phyloP scores from a whole-genome alignment of 2,329 filamentous ascomycete genomes.

The Fusarium nisikadoi region DNA sequence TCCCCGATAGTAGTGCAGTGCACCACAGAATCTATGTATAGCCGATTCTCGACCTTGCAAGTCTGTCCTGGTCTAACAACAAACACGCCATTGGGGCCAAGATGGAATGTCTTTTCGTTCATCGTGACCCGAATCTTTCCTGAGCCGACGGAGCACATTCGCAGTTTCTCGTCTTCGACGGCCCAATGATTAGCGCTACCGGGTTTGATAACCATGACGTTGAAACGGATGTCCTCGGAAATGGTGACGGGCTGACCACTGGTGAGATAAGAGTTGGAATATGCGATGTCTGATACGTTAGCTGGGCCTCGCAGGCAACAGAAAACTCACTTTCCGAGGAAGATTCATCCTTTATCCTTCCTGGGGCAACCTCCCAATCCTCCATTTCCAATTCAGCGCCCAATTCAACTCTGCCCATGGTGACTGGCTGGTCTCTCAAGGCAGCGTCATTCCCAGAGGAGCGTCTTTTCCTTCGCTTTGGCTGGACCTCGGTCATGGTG shows the following conservation, averaged over 20 bases:
- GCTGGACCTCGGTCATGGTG: background rate
- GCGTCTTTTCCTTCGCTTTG: background rate
- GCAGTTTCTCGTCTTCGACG: constrained; percentile 46
- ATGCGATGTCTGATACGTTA: constrained; percentile 52
- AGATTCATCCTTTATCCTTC: constrained; percentile 48
- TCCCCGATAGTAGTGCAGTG: constrained; percentile 52
- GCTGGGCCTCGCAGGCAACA: background rate
- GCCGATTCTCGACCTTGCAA: constrained; percentile 55
- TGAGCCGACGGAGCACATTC: constrained; percentile 53
- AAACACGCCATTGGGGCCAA: constrained; percentile 59
- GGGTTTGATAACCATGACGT: constrained; percentile 54
- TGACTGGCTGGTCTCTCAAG: background rate
- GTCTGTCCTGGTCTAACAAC: constrained; percentile 52
- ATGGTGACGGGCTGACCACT: constrained; percentile 51
- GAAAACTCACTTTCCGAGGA: constrained; percentile 51
- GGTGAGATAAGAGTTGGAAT: constrained; percentile 55
- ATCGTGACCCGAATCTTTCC: constrained; percentile 56
- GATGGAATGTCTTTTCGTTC: constrained; percentile 49
- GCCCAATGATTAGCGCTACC: constrained; percentile 50
- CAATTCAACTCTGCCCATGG: background rate
- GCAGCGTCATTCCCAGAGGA: background rate
- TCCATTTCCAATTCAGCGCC: constrained; percentile 51
- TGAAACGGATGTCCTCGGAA: constrained; percentile 53
- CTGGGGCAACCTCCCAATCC: constrained; percentile 59
- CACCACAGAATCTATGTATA: constrained; percentile 57